Evolutionary conservation across 129 eudicot genomes (phyloP).

Genomic region (carrot (Daucus carota)): DNA sequence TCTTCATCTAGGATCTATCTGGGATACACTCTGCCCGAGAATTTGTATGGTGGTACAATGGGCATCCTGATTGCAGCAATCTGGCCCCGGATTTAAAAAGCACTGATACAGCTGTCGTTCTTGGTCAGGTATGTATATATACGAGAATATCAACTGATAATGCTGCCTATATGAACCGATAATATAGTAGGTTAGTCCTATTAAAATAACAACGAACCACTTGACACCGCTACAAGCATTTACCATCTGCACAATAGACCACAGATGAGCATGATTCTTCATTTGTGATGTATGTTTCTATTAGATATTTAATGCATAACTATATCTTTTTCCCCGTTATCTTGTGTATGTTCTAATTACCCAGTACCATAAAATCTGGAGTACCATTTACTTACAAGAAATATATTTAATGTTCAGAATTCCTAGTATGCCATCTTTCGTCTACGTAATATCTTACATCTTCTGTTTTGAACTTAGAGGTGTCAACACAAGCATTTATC

Average conservation of each 20-base stretch:
- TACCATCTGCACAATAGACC: neutral
- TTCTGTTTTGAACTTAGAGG: neutral
- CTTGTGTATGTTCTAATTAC: neutral
- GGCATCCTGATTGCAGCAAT: constrained; percentile 80
- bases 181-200: neutral
- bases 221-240: neutral
- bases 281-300: neutral
- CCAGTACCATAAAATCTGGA: neutral
- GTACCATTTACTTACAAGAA: neutral
- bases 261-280: neutral
- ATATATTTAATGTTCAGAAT: neutral
- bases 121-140: constrained; percentile 67
- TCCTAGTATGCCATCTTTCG: neutral
- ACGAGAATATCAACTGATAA: neutral
- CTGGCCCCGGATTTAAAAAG: constrained; percentile 62
- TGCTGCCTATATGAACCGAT: neutral
- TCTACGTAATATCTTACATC: no score
- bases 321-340: no score
- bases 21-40: constrained; percentile 93
- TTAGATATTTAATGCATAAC: no score
- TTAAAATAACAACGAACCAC: neutral
- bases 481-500: neutral
- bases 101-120: constrained; percentile 92
- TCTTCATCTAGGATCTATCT: constrained; percentile 43
- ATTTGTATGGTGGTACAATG: constrained; percentile 99